Conservation (phyloP, 2,329 filamentous ascomycete species). For the Botrytis porri region DNA sequence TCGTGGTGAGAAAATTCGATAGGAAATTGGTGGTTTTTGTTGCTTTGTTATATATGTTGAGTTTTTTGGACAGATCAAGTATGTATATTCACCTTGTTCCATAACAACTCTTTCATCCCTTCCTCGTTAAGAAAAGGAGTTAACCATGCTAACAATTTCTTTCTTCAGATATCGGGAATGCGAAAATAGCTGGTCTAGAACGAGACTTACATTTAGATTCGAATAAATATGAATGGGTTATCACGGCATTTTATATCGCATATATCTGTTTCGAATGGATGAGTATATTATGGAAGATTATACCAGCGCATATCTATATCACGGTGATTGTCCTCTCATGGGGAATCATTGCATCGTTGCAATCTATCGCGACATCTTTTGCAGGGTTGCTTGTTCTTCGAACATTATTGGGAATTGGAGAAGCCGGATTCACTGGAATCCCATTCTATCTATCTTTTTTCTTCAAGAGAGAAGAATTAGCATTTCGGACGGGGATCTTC, state of each 20-base stretch:
- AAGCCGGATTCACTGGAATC: constrained; percentile 63
- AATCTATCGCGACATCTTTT: constrained; percentile 64
- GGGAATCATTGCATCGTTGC: constrained; percentile 75
- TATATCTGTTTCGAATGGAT: constrained; percentile 66
- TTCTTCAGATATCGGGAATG: constrained; percentile 57
- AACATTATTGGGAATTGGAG: constrained; percentile 57
- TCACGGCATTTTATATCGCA: constrained; percentile 59
- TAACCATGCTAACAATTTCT: background rate
- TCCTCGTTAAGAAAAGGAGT: background rate
- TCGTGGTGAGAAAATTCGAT: constrained; percentile 74
- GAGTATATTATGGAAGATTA: constrained; percentile 57
- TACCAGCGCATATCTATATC: constrained; percentile 60
- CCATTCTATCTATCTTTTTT: constrained; percentile 65
- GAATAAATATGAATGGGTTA: constrained; percentile 56
- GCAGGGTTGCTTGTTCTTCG: constrained; percentile 55
- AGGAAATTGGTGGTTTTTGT: constrained; percentile 75
- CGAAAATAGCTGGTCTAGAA: constrained; percentile 62
- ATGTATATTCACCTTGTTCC: constrained; percentile 51
- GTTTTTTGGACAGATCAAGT: constrained; percentile 86
- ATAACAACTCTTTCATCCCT: background rate
- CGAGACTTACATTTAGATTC: constrained; percentile 53
- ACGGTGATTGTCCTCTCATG: constrained; percentile 67
- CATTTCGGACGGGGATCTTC: constrained; percentile 81
- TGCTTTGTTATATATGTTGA: constrained; percentile 77
- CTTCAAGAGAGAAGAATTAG: constrained; percentile 68